Conservation (phyloP, 768 basidiomycete genomes). For the Trametes cingulata region DNA sequence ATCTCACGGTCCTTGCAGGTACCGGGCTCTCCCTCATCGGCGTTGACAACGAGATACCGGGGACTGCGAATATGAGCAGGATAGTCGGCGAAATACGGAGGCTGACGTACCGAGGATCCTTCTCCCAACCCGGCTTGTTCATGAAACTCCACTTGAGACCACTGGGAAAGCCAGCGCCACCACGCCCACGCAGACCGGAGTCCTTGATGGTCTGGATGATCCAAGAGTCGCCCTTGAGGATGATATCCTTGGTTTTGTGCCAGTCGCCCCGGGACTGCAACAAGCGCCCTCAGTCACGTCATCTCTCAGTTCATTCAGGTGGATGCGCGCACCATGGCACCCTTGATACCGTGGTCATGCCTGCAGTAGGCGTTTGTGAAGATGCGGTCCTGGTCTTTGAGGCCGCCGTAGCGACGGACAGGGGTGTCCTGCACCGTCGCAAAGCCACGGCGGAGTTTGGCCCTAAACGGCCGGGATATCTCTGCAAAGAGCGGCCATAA, state of each 20-base stretch:
- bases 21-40: conserved; percentile 97
- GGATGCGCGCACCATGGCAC: conserved; percentile 66
- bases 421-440: conserved; percentile 86
- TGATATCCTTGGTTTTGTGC: conserved; percentile 96
- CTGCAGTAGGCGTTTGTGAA: conserved; percentile 89
- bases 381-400: conserved; percentile 93
- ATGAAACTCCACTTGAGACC: conserved; percentile 98
- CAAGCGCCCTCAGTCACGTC: conserved; percentile 5
- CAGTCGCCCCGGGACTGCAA: conserved; percentile 89
- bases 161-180: conserved; percentile 95
- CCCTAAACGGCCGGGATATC: conserved; percentile 32
- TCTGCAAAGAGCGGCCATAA: conserved; percentile 7
- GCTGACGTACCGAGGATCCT: conserved; percentile 65
- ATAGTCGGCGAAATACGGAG: neutral
- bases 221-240: conserved; percentile 95
- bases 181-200: conserved; percentile 92
- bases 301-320: neutral
- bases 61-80: conserved; percentile 52
- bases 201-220: conserved; percentile 96
- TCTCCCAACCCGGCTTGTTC: conserved; percentile 99
- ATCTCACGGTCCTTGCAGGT: conserved; percentile 99
- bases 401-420: conserved; percentile 86
- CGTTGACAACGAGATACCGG: conserved; percentile 95
- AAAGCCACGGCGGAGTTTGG: conserved; percentile 40
- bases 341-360: conserved; percentile 92